Conservation (phyloP, 2,329 filamentous ascomycete genomes). For the Diaporthe humulicola region DNA sequence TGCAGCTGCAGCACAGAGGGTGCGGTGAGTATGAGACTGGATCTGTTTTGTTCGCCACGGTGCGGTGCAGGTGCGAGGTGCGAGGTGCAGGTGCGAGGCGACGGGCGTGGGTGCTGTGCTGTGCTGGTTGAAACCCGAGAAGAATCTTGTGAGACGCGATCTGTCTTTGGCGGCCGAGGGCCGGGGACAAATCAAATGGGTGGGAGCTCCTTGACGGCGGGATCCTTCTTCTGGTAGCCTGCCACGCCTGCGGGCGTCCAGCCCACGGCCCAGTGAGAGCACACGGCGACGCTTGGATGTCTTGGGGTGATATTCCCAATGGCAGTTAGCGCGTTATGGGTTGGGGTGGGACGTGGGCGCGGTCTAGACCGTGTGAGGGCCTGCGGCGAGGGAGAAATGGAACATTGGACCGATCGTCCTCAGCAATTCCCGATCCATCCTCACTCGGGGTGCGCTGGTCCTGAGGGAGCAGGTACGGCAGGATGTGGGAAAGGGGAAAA, state of each 20-base stretch:
- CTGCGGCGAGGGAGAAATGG: constrained; percentile 12
- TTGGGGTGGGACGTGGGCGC: constrained; percentile 19
- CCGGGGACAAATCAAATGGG: background rate
- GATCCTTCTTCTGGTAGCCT: background rate
- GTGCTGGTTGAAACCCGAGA: constrained; percentile 16
- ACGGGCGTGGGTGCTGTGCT: background rate
- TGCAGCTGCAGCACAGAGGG: background rate
- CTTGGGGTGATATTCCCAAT: constrained; percentile 28
- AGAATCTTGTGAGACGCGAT: constrained; percentile 23
- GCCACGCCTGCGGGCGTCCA: background rate
- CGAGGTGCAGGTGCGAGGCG: background rate
- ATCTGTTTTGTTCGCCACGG: background rate
- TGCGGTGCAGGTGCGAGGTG: background rate
- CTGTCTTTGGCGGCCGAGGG: constrained; percentile 10
- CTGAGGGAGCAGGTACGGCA: background rate
- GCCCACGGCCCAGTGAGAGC: background rate
- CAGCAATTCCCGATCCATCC: constrained; percentile 35
- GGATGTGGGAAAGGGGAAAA: background rate
- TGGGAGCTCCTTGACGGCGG: background rate
- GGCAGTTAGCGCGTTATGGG: constrained; percentile 24
- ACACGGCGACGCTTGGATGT: constrained; percentile 14
- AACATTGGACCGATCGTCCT: constrained; percentile 31
- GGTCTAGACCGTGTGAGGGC: constrained; percentile 30
- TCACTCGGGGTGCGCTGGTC: background rate
- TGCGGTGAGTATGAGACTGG: constrained; percentile 21